phyloP scores from a whole-genome alignment of 345 rosid genomes.

The Brassica carinata region DNA sequence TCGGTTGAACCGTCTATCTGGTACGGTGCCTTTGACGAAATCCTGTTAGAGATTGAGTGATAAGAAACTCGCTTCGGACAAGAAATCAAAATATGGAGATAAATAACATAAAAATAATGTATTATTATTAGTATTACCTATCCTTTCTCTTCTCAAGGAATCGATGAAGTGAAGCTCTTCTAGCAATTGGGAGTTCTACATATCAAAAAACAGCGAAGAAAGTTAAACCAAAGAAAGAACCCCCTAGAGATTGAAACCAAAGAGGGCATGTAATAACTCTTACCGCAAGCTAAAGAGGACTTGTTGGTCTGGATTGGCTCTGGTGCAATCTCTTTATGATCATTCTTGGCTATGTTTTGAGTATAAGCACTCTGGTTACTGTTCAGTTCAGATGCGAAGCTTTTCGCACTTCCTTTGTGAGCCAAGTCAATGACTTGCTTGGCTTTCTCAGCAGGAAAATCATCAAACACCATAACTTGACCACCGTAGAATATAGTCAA shows the following conservation, averaged over 20 bases:
- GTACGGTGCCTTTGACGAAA: slow-evolving; percentile 67
- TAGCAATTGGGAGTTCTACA: slow-evolving; percentile 83
- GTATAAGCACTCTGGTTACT: slow-evolving; percentile 22
- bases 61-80: not conserved
- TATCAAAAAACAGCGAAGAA: not conserved
- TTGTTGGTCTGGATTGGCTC: slow-evolving; percentile 43
- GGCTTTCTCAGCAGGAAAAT: slow-evolving; percentile 77
- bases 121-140: slow-evolving; percentile 11
- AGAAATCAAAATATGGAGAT: not conserved
- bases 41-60: slow-evolving; percentile 42
- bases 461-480: slow-evolving; percentile 70
- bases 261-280: not conserved
- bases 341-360: slow-evolving; percentile 21
- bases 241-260: not conserved
- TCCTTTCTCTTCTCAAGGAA: slow-evolving; percentile 94
- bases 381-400: slow-evolving; percentile 20
- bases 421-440: slow-evolving; percentile 75
- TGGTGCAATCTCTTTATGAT: slow-evolving; percentile 44
- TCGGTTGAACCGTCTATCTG: slow-evolving; percentile 34
- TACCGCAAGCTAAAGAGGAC: slow-evolving; percentile 57
- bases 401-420: slow-evolving; percentile 48
- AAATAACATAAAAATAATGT: not conserved
- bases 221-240: not conserved
- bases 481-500: slow-evolving; percentile 90
- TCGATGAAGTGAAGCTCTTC: slow-evolving; percentile 91